Base-by-base conservation (phyloP, 805 yeast genomes). In the Myxozyma lipomycoides region DNA sequence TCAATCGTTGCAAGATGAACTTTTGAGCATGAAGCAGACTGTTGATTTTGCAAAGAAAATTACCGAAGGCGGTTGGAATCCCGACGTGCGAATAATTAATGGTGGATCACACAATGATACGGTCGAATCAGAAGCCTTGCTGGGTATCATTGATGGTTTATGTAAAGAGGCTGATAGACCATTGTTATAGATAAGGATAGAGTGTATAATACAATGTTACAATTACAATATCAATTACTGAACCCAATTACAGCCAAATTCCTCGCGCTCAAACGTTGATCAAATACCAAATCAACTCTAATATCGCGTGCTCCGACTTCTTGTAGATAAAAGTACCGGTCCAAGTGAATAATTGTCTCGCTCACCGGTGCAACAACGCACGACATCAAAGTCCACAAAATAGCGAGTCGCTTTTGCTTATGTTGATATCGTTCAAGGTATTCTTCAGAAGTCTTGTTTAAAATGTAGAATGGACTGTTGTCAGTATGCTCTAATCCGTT, bases 1-100 rank as follows among this genome's bases (percentile, higher is more conserved):
- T 1, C 87, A 84, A 23, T 82, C 89, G 4, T 62, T 66, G 3
- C 60, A 72, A 17, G 93, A 85, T 65, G 89, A 84, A 60, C 68
- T 85, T 15, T 63, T 85, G 18, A 68, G 78, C 1, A 48, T 67
- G 24, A 67, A 68, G 3, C 91, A 84, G 60, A 70, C 83, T 0
- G 59, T 67, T 2, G 48, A 64, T 48, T 67, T 83, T 23, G 51
- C 37, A 12, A 12, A 43, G 15, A 28, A 12, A 10, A 37, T 55
- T 25, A 21, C 32, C 3, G n/a, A 22, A 9, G 39, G 46, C 3
- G 53, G 48, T 1, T 51, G 49, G 46, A 23, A 19, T 1, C 25
- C 40, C 6, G 53, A 48, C 15, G n/a, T 48, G 18, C 30, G 40
- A n/a, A n/a, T 25, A 18, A 38, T 55, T 25, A 38, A 52, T 34